Evolutionary conservation across 495 filamentous ascomycete species (phyloP), one percentile per base, ranked within the genome.

Genomic region (Chaetomium fimeti): DNA sequence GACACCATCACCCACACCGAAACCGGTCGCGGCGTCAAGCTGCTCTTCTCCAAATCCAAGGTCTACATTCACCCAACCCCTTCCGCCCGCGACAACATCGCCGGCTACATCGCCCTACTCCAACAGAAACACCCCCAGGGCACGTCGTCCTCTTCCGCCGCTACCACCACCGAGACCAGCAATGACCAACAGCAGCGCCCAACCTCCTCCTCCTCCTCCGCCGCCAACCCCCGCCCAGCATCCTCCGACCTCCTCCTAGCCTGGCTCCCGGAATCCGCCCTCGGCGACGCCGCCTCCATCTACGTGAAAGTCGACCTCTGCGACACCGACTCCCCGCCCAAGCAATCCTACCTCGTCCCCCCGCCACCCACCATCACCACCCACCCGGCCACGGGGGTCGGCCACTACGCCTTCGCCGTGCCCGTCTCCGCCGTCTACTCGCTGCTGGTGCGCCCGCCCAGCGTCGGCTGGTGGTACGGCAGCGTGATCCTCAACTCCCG

Each of bases 11-110:
- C 91, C 12, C 91, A 95, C 74, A 87, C 87, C 16, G 84, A 80
- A 60, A 86, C 89, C 1, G 88, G 90, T 2, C 85, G 87, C 64
- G 93, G 94, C 7, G 95, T 98, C 48, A 98, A 97, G 79, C 81
- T 98, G n/a, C 79, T 98, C 28, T 97, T 88, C 70, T 92, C 92
- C 27, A 98, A 98, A 77, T 97, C 92, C 87, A 98, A 98, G 81
- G 91, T 98, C 72, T 98, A 98, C 72, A 87, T 98, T n/a, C 94
- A 98, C 76, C 94, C 95, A 0, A 93, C 91, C 0, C 88, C 95
- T 1, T 94, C 92, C 2, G 82, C 93, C 8, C 94, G 91, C 79
- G 95, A 98, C 77, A 98, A 98, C 66, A 93, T 98, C 66, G 80
- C 91, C n/a, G 94, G 94, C 24, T 98, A 95, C 69, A 89, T 98